Percentiles rank a stretch among this genome's conserved stretches.
These are phyloP conservation scores for Didymella exigua DNA, from an alignment of 2,329 filamentous ascomycete genomes.

Conservation along the genomic window DNA sequence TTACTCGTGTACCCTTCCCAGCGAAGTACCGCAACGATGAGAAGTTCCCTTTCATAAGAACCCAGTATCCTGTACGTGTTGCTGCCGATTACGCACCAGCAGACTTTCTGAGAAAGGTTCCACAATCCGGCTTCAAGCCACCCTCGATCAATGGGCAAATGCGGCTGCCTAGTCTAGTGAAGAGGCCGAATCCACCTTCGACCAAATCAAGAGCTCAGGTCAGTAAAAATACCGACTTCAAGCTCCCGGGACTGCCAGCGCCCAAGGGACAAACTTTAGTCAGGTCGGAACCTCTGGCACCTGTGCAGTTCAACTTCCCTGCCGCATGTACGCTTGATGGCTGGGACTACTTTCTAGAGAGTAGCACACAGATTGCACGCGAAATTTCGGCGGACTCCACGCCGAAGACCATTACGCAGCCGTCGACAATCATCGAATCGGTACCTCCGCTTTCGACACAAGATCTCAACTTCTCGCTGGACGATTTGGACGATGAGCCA, in stretches of 20 bases:
- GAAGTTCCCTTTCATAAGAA: conserved; percentile 33
- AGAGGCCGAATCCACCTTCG: conserved; percentile 8
- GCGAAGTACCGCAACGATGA: conserved; percentile 40
- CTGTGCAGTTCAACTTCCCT: background rate
- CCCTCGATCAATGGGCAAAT: conserved; percentile 23
- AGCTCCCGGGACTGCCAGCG: conserved; percentile 33
- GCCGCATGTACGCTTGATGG: conserved; percentile 20
- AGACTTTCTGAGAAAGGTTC: conserved; percentile 4
- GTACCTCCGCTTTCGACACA: conserved; percentile 46
- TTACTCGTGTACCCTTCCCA: conserved; percentile 36
- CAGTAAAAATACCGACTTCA: conserved; percentile 30
- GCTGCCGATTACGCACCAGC: conserved; percentile 22
- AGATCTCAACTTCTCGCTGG: conserved; percentile 49
- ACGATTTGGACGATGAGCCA: conserved; percentile 47
- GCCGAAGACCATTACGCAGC: background rate
- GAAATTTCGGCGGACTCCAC: conserved; percentile 42
- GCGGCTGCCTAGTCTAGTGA: conserved; percentile 8
- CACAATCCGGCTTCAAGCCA: conserved; percentile 29
- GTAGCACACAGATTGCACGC: conserved; percentile 53
- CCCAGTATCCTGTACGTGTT: conserved; percentile 43
- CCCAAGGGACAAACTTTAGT: conserved; percentile 19
- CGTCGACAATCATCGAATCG: background rate
- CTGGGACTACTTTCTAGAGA: conserved; percentile 53
- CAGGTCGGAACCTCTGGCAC: background rate
- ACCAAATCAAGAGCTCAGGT: conserved; percentile 6